These are phyloP conservation scores for Alternaria ventricosa DNA, from an alignment of 2,329 filamentous ascomycete genomes.

Conservation along the genomic window DNA sequence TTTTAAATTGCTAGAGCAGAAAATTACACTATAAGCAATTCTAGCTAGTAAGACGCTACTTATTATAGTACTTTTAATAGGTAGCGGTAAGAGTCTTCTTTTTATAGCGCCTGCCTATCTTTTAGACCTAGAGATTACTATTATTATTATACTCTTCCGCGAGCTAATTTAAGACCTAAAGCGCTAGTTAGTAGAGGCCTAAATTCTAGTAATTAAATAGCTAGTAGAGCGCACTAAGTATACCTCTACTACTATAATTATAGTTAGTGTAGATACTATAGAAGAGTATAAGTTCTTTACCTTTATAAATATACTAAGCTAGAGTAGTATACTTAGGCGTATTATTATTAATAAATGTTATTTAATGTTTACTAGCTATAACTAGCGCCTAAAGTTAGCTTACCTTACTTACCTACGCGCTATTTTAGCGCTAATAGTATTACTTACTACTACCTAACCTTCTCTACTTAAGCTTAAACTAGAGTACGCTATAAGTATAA, in stretches of 20 bases:
- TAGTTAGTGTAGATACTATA: slow-evolving; percentile 16
- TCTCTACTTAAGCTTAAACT: too few species aligned
- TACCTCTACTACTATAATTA: slow-evolving; percentile 15
- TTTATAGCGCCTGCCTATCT: slow-evolving; percentile 23
- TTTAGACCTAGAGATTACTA: slow-evolving; percentile 18
- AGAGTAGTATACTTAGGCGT: slow-evolving; percentile 8
- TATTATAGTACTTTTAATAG: slow-evolving; percentile 20
- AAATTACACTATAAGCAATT: too few species aligned
- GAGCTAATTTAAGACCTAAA: slow-evolving; percentile 17
- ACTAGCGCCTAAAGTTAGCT: slow-evolving; percentile 19
- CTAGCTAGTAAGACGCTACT: too few species aligned
- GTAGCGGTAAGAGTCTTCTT: slow-evolving; percentile 32
- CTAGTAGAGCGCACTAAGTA: slow-evolving; percentile 5
- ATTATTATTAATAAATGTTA: slow-evolving; percentile 27
- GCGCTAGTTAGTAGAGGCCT: too few species aligned
- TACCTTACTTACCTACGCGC: slow-evolving; percentile 13
- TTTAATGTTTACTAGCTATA: slow-evolving; percentile 15
- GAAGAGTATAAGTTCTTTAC: slow-evolving; percentile 12
- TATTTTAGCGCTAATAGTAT: slow-evolving; percentile 14
- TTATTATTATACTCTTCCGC: slow-evolving; percentile 26
- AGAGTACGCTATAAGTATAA: too few species aligned
- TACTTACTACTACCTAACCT: slow-evolving; percentile 14
- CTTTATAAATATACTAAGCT: slow-evolving; percentile 12
- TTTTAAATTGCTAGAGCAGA: too few species aligned
- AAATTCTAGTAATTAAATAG: too few species aligned